Percentiles rank a stretch among this genome's conserved stretches.
phyloP scores from a whole-genome alignment of 805 yeast species.

The Candida mattraensis region DNA sequence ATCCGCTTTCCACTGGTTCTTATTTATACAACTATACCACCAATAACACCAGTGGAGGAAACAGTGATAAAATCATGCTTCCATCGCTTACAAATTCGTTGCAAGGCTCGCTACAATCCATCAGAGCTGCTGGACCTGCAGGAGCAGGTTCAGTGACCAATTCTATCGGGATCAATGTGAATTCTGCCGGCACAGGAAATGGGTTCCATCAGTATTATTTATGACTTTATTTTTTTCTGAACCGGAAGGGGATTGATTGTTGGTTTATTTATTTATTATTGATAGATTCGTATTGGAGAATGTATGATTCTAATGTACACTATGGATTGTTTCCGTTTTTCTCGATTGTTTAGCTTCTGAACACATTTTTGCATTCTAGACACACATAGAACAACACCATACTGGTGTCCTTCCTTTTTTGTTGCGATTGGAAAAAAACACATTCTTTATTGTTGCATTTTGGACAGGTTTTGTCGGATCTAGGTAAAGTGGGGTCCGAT shows the following conservation, averaged over 20 bases:
- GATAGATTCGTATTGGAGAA: neutral
- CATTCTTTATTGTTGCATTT: constrained; percentile 83
- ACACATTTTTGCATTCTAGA: constrained; percentile 78
- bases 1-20: constrained; percentile 9
- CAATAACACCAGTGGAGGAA: constrained; percentile 4
- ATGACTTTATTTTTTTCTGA: no score
- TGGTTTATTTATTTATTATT: constrained; percentile 2
- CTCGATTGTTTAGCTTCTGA: constrained; percentile 33
- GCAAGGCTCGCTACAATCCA: constrained; percentile 26
- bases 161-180: constrained; percentile 16
- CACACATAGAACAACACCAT: constrained; percentile 96
- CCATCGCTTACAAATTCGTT: constrained; percentile 27
- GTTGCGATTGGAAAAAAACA: constrained; percentile 96
- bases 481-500: constrained; percentile 94
- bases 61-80: constrained; percentile 21
- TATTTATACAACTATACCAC: constrained; percentile 17
- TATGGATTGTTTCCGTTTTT: neutral
- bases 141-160: constrained; percentile 4
- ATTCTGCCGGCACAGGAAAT: constrained; percentile 8
- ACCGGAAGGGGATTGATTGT: constrained; percentile 6
- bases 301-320: constrained; percentile 1
- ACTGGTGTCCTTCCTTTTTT: constrained; percentile 89
- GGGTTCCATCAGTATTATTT: constrained; percentile 31
- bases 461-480: constrained; percentile 93
- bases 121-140: constrained; percentile 6